Conservation (phyloP, 23 red algal species). For the Gracilaria caudata region DNA sequence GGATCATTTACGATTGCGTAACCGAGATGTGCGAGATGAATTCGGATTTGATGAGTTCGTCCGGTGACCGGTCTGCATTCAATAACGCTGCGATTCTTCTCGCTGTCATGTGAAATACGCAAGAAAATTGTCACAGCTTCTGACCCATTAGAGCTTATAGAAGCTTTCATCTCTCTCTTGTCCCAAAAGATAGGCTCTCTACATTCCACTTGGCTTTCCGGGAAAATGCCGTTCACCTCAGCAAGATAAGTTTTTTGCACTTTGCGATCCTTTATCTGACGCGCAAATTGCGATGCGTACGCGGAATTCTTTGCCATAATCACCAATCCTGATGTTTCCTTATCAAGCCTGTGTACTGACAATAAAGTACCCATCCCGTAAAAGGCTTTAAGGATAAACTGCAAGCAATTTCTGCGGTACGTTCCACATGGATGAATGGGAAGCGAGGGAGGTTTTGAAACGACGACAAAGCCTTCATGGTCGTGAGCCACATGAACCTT, state of each 20-base stretch:
- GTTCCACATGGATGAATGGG: slow-evolving; percentile 88
- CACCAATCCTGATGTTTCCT: slow-evolving; percentile 87
- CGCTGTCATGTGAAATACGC: slow-evolving; percentile 25
- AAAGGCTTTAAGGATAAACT: slow-evolving; percentile 59
- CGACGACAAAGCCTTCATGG: slow-evolving; percentile 59
- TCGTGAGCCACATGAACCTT: slow-evolving; percentile 55
- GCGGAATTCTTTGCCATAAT: slow-evolving; percentile 78
- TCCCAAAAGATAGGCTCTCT: slow-evolving; percentile 51
- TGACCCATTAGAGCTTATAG: slow-evolving; percentile 33
- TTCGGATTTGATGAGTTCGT: slow-evolving; percentile 96
- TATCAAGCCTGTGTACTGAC: slow-evolving; percentile 82
- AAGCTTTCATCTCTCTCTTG: slow-evolving; percentile 54
- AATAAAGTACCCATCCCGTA: slow-evolving; percentile 36
- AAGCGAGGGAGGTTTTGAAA: slow-evolving; percentile 86
- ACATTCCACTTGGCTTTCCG: slow-evolving; percentile 24
- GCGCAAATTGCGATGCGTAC: slow-evolving; percentile 55
- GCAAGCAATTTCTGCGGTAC: slow-evolving; percentile 65
- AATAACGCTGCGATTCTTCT: slow-evolving; percentile 39
- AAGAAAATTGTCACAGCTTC: slow-evolving; percentile 57
- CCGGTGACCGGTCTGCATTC: slow-evolving; percentile 84
- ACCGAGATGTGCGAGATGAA: slow-evolving; percentile 82
- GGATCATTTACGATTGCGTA: slow-evolving; percentile 86
- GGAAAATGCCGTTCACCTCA: slow-evolving; percentile 74
- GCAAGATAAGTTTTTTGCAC: slow-evolving; percentile 82
- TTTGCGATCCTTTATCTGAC: slow-evolving; percentile 58